A percentile compares a stretch with the other conserved stretches of the same genome.
Evolutionary conservation across 805 yeast genomes (phyloP).

Genomic region (Candida corydali): DNA sequence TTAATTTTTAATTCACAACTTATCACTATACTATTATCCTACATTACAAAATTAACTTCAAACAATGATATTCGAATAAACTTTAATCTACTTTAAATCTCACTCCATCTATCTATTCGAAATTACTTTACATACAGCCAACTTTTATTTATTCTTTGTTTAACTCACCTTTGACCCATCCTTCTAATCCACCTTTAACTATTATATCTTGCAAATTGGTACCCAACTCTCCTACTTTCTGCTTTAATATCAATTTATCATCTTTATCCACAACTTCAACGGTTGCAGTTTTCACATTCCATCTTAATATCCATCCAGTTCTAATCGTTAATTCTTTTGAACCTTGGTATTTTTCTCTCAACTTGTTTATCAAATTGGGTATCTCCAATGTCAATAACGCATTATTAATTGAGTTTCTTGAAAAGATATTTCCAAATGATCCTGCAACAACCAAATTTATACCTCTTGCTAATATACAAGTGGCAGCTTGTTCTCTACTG

Average conservation of each 20-base stretch:
- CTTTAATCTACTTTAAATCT: too few relatives aligned
- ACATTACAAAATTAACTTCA: too few relatives aligned
- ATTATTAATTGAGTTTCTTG: slow-evolving; percentile 93
- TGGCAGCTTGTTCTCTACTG: slow-evolving; percentile 98
- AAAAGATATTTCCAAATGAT: slow-evolving; percentile 94
- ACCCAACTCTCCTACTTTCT: slow-evolving; percentile 94
- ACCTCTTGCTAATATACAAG: slow-evolving; percentile 93
- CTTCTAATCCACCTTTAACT: slow-evolving; percentile 95
- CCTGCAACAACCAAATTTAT: slow-evolving; percentile 93
- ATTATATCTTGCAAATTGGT: slow-evolving; percentile 94
- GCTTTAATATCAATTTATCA: slow-evolving; percentile 61
- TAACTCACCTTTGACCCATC: slow-evolving; percentile 87
- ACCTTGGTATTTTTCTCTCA: slow-evolving; percentile 63
- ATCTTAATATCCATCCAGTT: slow-evolving; percentile 87
- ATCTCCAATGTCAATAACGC: slow-evolving; percentile 92
- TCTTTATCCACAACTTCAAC: slow-evolving; percentile 73
- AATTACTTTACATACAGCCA: too few relatives aligned
- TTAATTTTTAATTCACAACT: too few relatives aligned
- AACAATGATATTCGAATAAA: too few relatives aligned
- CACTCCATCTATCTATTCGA: not conserved
- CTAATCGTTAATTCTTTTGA: slow-evolving; percentile 79
- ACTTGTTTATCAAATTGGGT: slow-evolving; percentile 74
- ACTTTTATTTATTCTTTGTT: too few relatives aligned
- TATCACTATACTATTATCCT: too few relatives aligned
- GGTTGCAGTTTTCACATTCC: slow-evolving; percentile 86